Percentiles rank a stretch among this genome's conserved stretches.
Evolutionary conservation across 257 asterid species (phyloP).

Genomic region (Rubia yunnanensis): DNA sequence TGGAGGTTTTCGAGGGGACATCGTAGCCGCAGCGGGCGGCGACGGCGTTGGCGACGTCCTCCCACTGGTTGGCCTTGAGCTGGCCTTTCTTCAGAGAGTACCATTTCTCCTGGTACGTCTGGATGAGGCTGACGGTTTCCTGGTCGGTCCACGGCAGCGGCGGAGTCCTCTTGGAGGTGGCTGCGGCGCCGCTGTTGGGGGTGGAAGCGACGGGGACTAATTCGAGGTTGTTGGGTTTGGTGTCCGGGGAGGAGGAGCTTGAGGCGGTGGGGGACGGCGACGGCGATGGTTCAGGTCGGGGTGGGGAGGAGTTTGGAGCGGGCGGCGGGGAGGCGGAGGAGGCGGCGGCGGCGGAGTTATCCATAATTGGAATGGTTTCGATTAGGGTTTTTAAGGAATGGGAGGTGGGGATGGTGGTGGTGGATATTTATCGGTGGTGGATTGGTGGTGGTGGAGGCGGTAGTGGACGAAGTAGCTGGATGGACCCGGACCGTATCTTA

Average conservation of each 20-base stretch:
- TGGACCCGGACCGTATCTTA: constrained; percentile 6
- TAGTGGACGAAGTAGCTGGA: background rate
- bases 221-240: constrained; percentile 14
- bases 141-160: constrained; percentile 83
- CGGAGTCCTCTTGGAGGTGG: constrained; percentile 31
- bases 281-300: constrained; percentile 13
- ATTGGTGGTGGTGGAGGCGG: constrained; percentile 19
- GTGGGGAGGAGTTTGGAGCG: constrained; percentile 12
- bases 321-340: constrained; percentile 14
- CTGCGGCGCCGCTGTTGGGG: background rate
- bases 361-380: constrained; percentile 7
- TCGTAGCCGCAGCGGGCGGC: constrained; percentile 80
- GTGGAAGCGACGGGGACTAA: constrained; percentile 6
- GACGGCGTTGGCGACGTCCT: constrained; percentile 58
- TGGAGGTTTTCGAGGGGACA: constrained; percentile 67
- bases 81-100: constrained; percentile 77
- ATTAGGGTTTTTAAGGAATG: constrained; percentile 9
- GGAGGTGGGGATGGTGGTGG: constrained; percentile 18
- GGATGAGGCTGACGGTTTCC: constrained; percentile 78
- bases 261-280: constrained; percentile 18
- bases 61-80: constrained; percentile 87
- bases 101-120: constrained; percentile 86
- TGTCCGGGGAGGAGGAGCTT: constrained; percentile 11
- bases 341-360: constrained; percentile 14
- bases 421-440: constrained; percentile 19